Evolutionary conservation across 2,329 filamentous ascomycete species (phyloP).

Genomic region (Elsinoe perseae): DNA sequence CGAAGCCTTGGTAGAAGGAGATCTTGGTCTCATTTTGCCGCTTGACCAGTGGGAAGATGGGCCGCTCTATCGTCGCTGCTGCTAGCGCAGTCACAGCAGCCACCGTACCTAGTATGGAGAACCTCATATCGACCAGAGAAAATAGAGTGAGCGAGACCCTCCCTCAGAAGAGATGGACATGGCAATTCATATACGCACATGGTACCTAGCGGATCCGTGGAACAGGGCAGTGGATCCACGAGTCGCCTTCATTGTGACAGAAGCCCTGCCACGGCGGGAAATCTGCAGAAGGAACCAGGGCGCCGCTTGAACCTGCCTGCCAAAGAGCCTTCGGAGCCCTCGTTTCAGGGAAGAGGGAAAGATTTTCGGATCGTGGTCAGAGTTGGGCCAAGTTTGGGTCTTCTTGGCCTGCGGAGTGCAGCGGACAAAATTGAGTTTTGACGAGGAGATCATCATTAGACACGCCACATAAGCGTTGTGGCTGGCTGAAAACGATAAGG

Average conservation of each 20-base stretch:
- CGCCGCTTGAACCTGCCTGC: neutral
- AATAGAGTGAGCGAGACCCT: neutral
- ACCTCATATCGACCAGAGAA: neutral
- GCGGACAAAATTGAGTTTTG: neutral
- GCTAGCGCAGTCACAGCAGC: neutral
- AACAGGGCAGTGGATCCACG: neutral
- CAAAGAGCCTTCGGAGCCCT: neutral
- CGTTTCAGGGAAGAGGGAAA: slow-evolving; percentile 1
- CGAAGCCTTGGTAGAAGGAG: slow-evolving; percentile 34
- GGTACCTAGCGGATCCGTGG: neutral
- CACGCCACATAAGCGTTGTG: neutral
- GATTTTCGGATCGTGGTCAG: neutral
- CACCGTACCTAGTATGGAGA: neutral
- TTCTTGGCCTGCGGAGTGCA: slow-evolving; percentile 1
- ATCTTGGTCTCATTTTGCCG: slow-evolving; percentile 12
- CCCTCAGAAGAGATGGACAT: neutral
- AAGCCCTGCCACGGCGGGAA: slow-evolving; percentile 1
- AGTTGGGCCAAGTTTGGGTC: neutral
- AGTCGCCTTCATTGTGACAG: neutral
- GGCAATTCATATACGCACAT: neutral
- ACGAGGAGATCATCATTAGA: neutral
- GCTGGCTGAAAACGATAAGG: neutral
- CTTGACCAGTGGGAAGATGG: neutral
- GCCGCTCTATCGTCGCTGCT: neutral
- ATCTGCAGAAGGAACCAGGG: neutral